Percentiles rank a stretch among this genome's conserved stretches.
Evolutionary conservation across 1,284 basidiomycete species (phyloP).

Genomic region (Cutaneotrichosporon sp.): DNA sequence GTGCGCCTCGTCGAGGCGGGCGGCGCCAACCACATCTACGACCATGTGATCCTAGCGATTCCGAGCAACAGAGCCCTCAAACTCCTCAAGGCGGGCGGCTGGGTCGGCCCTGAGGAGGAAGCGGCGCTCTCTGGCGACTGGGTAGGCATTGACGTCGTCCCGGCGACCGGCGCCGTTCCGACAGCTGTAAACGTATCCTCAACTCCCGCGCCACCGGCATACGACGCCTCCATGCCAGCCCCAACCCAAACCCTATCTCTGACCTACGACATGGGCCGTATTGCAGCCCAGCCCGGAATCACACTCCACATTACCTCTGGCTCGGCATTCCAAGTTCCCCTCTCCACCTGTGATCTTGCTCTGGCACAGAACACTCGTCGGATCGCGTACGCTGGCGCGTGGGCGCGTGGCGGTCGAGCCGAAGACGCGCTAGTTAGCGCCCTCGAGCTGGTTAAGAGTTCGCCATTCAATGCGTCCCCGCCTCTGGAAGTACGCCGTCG

Average conservation of each 20-base stretch:
- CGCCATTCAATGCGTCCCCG: slow-evolving; percentile 45
- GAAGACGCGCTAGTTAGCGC: slow-evolving; percentile 73
- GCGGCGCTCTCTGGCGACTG: slow-evolving; percentile 24
- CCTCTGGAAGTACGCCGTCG: slow-evolving; percentile 44
- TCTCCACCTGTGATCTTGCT: background rate
- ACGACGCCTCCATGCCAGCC: slow-evolving; percentile 12
- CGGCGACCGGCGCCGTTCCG: background rate
- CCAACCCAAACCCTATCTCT: slow-evolving; percentile 57
- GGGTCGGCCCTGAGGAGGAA: slow-evolving; percentile 61
- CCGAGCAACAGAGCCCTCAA: slow-evolving; percentile 68
- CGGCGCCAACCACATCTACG: slow-evolving; percentile 57
- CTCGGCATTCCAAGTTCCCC: background rate
- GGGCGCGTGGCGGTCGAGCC: slow-evolving; percentile 67
- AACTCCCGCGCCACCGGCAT: slow-evolving; percentile 19
- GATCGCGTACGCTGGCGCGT: slow-evolving; percentile 74
- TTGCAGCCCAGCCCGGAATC: slow-evolving; percentile 64
- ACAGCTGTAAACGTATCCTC: background rate
- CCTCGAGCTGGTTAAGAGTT: slow-evolving; percentile 42
- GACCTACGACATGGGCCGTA: slow-evolving; percentile 75
- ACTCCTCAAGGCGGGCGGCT: slow-evolving; percentile 62
- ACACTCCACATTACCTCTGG: background rate
- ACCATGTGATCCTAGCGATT: slow-evolving; percentile 71
- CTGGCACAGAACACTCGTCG: slow-evolving; percentile 65
- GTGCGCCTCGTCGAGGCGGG: slow-evolving; percentile 42
- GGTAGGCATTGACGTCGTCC: background rate